Conservation (phyloP, 2,329 filamentous ascomycete species). For the Cordyceps militaris region DNA sequence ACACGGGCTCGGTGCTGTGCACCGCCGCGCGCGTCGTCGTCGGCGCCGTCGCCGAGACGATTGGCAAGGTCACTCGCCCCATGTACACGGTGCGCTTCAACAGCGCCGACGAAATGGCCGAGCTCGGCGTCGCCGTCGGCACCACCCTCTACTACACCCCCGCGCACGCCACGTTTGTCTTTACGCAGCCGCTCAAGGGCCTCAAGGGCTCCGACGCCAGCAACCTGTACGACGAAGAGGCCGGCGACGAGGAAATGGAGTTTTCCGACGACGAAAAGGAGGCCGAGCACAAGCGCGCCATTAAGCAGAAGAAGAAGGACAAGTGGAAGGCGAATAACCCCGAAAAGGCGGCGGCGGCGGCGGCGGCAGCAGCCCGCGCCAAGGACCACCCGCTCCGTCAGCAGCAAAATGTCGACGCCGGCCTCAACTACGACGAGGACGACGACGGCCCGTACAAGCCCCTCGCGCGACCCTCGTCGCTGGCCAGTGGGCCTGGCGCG, state of each 20-base stretch:
- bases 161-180: slow-evolving; percentile 72
- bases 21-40: slow-evolving; percentile 67
- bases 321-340: slow-evolving; percentile 36
- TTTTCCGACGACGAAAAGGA: slow-evolving; percentile 97
- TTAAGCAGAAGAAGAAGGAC: slow-evolving; percentile 60
- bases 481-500: slow-evolving; percentile 43
- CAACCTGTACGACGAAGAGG: slow-evolving; percentile 90
- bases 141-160: slow-evolving; percentile 73
- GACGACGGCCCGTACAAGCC: slow-evolving; percentile 66
- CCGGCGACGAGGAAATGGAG: slow-evolving; percentile 77
- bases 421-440: slow-evolving; percentile 56
- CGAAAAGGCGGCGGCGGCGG: slow-evolving; percentile 30
- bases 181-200: slow-evolving; percentile 72
- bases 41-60: slow-evolving; percentile 75
- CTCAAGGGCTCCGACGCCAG: slow-evolving; percentile 89
- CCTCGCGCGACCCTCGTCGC: slow-evolving; percentile 59
- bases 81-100: slow-evolving; percentile 77
- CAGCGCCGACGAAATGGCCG: slow-evolving; percentile 58
- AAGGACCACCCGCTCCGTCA: slow-evolving; percentile 33
- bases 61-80: slow-evolving; percentile 80
- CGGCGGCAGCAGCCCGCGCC: slow-evolving; percentile 25
- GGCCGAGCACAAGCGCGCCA: slow-evolving; percentile 65
- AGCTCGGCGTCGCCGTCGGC: slow-evolving; percentile 60
- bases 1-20: slow-evolving; percentile 78
- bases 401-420: slow-evolving; percentile 33